phyloP scores from a whole-genome alignment of 495 filamentous ascomycete species.

The Neurospora africana region DNA sequence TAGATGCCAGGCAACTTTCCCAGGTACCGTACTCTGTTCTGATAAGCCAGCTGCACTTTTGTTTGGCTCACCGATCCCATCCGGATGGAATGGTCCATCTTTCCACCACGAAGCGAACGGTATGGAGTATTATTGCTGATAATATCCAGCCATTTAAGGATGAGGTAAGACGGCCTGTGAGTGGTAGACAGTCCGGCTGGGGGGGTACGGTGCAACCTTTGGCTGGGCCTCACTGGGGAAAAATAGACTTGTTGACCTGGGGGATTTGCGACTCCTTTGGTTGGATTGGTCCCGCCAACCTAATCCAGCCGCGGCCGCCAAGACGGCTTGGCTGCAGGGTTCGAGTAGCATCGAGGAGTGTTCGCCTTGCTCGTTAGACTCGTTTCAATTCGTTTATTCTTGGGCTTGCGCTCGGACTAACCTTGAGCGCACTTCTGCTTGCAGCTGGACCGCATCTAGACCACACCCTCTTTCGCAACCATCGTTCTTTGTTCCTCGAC shows the following conservation, averaged over 20 bases:
- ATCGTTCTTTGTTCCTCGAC: not conserved
- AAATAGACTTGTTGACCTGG: constrained; percentile 6
- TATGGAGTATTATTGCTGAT: constrained; percentile 1
- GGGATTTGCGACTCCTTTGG: not conserved
- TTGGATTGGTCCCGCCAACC: constrained; percentile 1
- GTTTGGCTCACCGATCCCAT: not conserved
- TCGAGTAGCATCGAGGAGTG: constrained; percentile 1
- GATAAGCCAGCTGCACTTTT: not conserved
- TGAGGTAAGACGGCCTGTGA: not conserved
- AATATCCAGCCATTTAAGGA: constrained; percentile 5
- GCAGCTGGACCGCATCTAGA: constrained; percentile 6
- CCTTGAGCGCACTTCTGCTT: not conserved
- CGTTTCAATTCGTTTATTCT: not conserved
- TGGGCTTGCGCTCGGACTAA: not conserved
- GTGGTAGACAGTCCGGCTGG: not conserved
- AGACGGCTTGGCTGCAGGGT: constrained; percentile 11
- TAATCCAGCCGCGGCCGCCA: constrained; percentile 15
- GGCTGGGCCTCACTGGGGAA: constrained; percentile 3
- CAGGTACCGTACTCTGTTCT: not conserved
- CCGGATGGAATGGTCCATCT: not conserved
- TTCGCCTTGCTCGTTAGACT: constrained; percentile 4
- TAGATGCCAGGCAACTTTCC: not conserved
- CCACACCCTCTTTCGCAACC: not conserved
- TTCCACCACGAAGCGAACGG: constrained; percentile 4
- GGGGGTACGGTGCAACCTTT: not conserved